phyloP scores from a whole-genome alignment of 164 flowering plant species.

The Santalum album region DNA sequence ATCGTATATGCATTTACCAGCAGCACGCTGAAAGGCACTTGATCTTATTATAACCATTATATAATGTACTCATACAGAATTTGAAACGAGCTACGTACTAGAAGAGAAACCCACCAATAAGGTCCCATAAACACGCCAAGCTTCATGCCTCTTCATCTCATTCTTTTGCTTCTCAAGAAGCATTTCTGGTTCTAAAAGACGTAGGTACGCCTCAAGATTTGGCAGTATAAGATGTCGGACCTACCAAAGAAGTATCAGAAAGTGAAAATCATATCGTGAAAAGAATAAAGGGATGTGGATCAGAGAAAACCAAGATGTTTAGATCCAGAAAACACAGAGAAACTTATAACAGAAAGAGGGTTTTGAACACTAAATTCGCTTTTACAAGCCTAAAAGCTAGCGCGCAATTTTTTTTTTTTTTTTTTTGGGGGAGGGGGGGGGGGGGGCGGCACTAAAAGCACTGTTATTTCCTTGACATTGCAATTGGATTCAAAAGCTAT shows the following conservation, averaged over 20 bases:
- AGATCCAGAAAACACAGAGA: no score
- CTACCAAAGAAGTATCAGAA: slow-evolving; percentile 21
- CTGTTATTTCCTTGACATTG: no score
- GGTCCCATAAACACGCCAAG: slow-evolving; percentile 92
- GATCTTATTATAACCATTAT: slow-evolving; percentile 6
- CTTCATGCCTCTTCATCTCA: slow-evolving; percentile 84
- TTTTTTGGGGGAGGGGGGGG: no score
- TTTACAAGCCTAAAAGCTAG: no score
- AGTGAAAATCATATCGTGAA: background rate
- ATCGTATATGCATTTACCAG: slow-evolving; percentile 68
- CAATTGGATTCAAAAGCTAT: no score
- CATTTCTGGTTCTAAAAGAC: slow-evolving; percentile 78
- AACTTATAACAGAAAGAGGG: no score
- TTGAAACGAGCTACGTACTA: background rate
- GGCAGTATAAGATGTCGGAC: slow-evolving; percentile 80
- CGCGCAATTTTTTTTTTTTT: no score
- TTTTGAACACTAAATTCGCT: no score
- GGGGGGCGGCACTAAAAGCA: no score
- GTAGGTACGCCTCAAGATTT: slow-evolving; percentile 80
- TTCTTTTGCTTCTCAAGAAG: slow-evolving; percentile 72
- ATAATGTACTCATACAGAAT: background rate
- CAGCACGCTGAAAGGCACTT: slow-evolving; percentile 54
- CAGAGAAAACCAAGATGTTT: no score
- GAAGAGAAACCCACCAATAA: slow-evolving; percentile 45
- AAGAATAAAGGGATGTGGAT: background rate